Percentiles rank a stretch among this genome's conserved stretches.
These are phyloP conservation scores for Ophiocytium majus DNA, from an alignment of 352 stramenopile species.

Conservation along the genomic window DNA sequence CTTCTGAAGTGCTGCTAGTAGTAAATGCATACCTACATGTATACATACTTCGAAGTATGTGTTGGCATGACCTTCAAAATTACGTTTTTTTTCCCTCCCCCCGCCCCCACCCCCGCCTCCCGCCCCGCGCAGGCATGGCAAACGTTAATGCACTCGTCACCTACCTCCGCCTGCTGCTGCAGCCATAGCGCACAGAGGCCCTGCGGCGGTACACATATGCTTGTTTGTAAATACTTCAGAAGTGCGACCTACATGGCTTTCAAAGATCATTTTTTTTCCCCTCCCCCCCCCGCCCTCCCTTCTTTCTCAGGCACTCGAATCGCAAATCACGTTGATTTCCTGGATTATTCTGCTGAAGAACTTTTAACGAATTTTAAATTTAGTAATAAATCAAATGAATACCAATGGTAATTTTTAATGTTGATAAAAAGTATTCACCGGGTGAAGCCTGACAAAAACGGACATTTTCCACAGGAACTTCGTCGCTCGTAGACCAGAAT, in stretches of 20 bases:
- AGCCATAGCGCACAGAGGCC: background rate
- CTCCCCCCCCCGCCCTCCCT: too few species aligned
- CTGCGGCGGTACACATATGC: slow-evolving; percentile 25
- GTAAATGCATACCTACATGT: too few species aligned
- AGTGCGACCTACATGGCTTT: too few species aligned
- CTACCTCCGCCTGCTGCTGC: background rate
- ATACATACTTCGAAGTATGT: too few species aligned
- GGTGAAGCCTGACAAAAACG: background rate
- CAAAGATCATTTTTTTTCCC: too few species aligned
- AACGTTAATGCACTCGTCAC: background rate
- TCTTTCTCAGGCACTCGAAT: too few species aligned
- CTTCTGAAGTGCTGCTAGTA: too few species aligned
- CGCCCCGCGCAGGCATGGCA: background rate
- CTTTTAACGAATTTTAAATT: slow-evolving; percentile 16
- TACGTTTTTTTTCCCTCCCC: too few species aligned
- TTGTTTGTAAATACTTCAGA: too few species aligned
- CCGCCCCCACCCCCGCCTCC: too few species aligned
- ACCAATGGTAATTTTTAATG: background rate
- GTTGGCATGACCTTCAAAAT: too few species aligned
- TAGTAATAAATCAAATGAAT: background rate
- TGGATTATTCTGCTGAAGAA: background rate
- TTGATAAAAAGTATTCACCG: background rate
- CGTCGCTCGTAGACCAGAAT: background rate
- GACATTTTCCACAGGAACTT: background rate
- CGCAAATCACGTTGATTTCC: slow-evolving; percentile 8